Conservation (phyloP, 805 yeast species). For the Ogataea naganishii region DNA sequence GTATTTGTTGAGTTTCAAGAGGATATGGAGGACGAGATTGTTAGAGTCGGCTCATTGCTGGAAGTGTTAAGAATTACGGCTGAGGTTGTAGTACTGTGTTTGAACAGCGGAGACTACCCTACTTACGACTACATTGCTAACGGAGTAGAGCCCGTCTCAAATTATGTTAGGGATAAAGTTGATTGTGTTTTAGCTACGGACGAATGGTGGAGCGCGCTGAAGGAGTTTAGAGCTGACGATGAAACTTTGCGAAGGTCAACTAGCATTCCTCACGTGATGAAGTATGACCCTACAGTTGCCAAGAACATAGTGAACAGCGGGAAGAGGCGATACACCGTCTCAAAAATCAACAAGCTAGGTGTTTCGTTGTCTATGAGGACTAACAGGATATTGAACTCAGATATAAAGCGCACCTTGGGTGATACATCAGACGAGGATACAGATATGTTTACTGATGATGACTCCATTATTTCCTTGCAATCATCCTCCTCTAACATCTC, state of each 20-base stretch:
- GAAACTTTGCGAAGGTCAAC: conserved; percentile 11
- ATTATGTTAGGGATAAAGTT: conserved; percentile 32
- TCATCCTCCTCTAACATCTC: conserved; percentile 6
- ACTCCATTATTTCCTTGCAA: conserved; percentile 12
- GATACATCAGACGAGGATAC: conserved; percentile 18
- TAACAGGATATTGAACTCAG: conserved; percentile 32
- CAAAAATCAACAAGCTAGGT: conserved; percentile 69
- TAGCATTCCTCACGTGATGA: conserved; percentile 5
- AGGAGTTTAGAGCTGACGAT: conserved; percentile 42
- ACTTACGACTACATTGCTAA: conserved; percentile 71
- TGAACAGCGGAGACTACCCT: conserved; percentile 45
- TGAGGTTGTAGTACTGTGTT: conserved; percentile 62
- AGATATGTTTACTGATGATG: conserved; percentile 14
- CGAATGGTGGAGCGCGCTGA: conserved; percentile 79
- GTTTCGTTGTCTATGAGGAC: conserved; percentile 74
- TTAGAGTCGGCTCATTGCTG: conserved; percentile 53
- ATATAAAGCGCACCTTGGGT: conserved; percentile 16
- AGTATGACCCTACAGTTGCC: conserved; percentile 8
- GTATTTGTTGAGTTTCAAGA: conserved; percentile 76
- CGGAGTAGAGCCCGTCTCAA: conserved; percentile 39
- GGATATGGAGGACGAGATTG: conserved; percentile 65
- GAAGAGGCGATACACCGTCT: conserved; percentile 40
- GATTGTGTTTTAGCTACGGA: conserved; percentile 46
- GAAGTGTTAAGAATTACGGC: conserved; percentile 81
- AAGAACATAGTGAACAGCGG: conserved; percentile 12